Percentiles rank a stretch among this genome's conserved stretches.
phyloP scores from a whole-genome alignment of 2,329 filamentous ascomycete genomes.

The Ophiostoma populinum region DNA sequence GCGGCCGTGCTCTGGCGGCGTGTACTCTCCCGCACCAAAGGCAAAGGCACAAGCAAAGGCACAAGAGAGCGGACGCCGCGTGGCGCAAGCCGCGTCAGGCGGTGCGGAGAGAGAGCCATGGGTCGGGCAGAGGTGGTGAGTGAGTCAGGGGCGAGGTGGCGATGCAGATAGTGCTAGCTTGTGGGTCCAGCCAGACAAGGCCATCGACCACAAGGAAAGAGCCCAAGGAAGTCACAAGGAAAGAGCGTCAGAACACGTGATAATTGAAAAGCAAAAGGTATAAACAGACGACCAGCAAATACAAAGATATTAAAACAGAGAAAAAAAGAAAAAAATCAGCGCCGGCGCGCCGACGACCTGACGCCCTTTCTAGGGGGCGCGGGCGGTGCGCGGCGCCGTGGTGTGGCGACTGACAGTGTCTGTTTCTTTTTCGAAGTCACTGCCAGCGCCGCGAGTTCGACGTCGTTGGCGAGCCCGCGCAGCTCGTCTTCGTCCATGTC shows the following conservation, averaged over 20 bases:
- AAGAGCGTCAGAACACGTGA: too few relatives aligned
- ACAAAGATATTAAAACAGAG: neutral
- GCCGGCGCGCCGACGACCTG: constrained; percentile 17
- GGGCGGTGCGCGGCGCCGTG: constrained; percentile 3
- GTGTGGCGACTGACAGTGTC: constrained; percentile 4
- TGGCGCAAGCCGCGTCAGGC: too few relatives aligned
- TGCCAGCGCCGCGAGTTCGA: constrained; percentile 25
- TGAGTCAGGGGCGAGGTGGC: too few relatives aligned
- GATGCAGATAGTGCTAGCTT: too few relatives aligned
- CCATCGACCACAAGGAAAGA: too few relatives aligned
- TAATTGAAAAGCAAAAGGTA: neutral
- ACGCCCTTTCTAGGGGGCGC: constrained; percentile 16
- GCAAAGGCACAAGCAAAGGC: too few relatives aligned
- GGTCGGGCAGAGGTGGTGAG: too few relatives aligned
- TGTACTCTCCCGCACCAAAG: too few relatives aligned
- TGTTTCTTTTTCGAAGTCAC: neutral
- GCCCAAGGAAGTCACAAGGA: too few relatives aligned
- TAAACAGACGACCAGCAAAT: neutral
- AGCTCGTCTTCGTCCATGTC: constrained; percentile 87
- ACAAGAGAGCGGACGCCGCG: too few relatives aligned
- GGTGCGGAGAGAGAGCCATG: too few relatives aligned
- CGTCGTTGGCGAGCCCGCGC: constrained; percentile 44
- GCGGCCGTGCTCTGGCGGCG: neutral
- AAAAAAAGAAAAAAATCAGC: constrained; percentile 11
- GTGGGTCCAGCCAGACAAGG: too few relatives aligned